phyloP scores from a whole-genome alignment of 257 asterid genomes.

The Lycium barbarum region DNA sequence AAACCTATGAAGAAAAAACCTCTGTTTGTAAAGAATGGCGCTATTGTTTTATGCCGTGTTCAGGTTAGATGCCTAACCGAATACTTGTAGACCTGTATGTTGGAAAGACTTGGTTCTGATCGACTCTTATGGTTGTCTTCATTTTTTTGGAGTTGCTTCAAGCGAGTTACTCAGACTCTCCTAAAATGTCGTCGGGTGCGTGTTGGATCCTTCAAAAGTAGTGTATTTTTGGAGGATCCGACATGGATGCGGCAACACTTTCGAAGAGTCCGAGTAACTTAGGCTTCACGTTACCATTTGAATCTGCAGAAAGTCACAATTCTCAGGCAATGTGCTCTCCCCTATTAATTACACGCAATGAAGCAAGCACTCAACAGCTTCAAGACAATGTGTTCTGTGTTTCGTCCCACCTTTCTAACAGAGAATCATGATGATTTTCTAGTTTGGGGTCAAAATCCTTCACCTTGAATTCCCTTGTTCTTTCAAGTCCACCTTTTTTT shows the following conservation, averaged over 20 bases:
- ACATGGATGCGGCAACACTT: too few species aligned
- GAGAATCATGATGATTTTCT: not conserved
- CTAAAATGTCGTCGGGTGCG: too few species aligned
- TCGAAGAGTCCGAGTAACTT: too few species aligned
- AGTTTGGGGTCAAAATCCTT: not conserved
- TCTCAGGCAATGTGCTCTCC: not conserved
- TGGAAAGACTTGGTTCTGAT: conserved; percentile 6
- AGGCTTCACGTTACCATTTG: not conserved
- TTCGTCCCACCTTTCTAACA: conserved; percentile 6
- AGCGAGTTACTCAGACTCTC: too few species aligned
- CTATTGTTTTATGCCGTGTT: conserved; percentile 77
- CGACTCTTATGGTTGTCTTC: conserved; percentile 43
- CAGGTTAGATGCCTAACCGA: conserved; percentile 58
- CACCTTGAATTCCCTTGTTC: not conserved
- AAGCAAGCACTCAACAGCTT: too few species aligned
- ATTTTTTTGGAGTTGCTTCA: not conserved
- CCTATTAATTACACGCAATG: too few species aligned
- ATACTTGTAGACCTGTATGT: not conserved
- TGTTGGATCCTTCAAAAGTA: too few species aligned
- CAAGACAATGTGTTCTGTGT: not conserved
- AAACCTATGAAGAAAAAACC: conserved; percentile 87
- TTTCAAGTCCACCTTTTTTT: not conserved
- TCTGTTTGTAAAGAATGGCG: conserved; percentile 88
- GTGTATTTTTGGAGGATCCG: too few species aligned
- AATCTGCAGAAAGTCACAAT: not conserved